Base-by-base conservation (phyloP, 257 asterid genomes). In the Prunella vulgaris region DNA sequence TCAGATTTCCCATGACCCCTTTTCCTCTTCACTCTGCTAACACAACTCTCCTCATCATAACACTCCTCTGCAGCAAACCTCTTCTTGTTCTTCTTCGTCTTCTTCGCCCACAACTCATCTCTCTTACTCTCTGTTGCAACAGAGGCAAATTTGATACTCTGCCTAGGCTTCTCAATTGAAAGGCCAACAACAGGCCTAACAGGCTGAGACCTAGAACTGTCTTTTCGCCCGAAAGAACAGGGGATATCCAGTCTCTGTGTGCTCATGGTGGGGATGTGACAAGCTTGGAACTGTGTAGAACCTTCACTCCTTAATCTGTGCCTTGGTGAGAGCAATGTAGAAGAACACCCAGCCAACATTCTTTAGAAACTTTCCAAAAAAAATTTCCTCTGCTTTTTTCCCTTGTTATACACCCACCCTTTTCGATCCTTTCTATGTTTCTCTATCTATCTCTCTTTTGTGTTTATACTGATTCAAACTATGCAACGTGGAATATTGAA, bases 281-380 rank as follows among this genome's bases (percentile, higher is more conserved):
- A 88, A 88, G 92, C 87, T 81, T 91, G 90, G 77, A 92, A 91
- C 81, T 89, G 90, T 68, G 90, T 74, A 10, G 97, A 64, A 70
- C 87, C 79, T 81, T 90, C 98, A 72, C 95, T 84, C 80, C 95
- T 87, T 77, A 93, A 88, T 86, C 96, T 87, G 77, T 93, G 96
- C 87, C 92, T 83, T 20, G 97, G 96, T 9, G 98, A 93, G 80
- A 90, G 63, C 84, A 93, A 82, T 85, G 97, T 78, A 46, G 97
- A 91, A 69, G 97, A 84, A 82, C 90, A 92, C 74, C 97, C 97
- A 61, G 96, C 99, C 99, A 91, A 94, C 99, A 94, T 90, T 83
- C 87, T 91, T 94, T 79, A 83, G 52, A 62, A 71, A 73, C 87
- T 72, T 77, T 51, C 89, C 86, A 77, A 71, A n/a, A n/a, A n/a